Evolutionary conservation across 805 yeast genomes (phyloP).

Genomic region (Pichia heedii): DNA sequence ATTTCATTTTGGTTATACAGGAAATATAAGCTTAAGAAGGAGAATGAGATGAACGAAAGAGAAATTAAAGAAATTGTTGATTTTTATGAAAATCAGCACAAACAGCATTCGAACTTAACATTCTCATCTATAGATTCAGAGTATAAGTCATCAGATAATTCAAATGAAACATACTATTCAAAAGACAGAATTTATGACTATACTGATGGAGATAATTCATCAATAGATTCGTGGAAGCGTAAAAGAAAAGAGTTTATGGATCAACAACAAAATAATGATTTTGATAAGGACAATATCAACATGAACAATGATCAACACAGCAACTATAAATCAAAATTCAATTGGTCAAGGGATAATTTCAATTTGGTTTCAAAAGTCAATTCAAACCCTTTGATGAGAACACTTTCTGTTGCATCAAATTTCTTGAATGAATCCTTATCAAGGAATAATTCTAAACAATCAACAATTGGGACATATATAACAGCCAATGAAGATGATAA

Average conservation of each 20-base stretch:
- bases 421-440: constrained; percentile 19
- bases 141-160: constrained; percentile 2
- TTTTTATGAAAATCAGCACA: constrained; percentile 21
- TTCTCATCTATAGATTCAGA: constrained; percentile 9
- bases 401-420: constrained; percentile 24
- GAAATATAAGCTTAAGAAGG: constrained; percentile 20
- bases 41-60: constrained; percentile 22
- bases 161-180: background rate
- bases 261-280: constrained; percentile 4
- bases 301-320: background rate
- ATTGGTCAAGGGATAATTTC: background rate
- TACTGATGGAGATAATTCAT: constrained; percentile 34
- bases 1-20: constrained; percentile 23
- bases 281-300: no score
- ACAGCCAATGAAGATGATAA: constrained; percentile 12
- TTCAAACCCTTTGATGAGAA: constrained; percentile 16
- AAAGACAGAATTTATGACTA: constrained; percentile 22
- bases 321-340: background rate
- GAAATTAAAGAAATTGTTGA: constrained; percentile 26
- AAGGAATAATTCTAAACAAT: constrained; percentile 23
- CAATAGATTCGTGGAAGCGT: constrained; percentile 44
- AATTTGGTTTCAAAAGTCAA: background rate
- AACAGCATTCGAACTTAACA: constrained; percentile 17
- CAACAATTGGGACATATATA: constrained; percentile 20
- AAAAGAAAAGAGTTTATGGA: constrained; percentile 39